Conservation (phyloP, 768 basidiomycete genomes). For the Basidioascus undulatus region DNA sequence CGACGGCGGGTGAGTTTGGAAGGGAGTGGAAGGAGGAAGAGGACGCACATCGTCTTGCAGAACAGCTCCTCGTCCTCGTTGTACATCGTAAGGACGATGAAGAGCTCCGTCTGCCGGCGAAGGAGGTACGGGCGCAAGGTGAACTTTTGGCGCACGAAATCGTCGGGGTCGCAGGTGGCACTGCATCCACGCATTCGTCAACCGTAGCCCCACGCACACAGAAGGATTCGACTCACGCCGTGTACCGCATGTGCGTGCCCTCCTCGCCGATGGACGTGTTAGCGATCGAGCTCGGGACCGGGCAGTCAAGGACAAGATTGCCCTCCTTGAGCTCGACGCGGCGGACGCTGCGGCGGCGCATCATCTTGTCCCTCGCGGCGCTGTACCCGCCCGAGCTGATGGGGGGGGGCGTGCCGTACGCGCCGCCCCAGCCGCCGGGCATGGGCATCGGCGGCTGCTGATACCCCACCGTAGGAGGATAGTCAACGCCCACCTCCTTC, state of each 20-base stretch:
- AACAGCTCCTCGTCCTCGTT: constrained; percentile 41
- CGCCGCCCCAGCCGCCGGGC: too few relatives aligned
- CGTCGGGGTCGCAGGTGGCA: constrained; percentile 80
- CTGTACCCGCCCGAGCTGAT: constrained; percentile 1
- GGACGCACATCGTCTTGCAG: constrained; percentile 51
- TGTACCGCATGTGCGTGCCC: constrained; percentile 42
- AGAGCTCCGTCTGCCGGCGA: constrained; percentile 61
- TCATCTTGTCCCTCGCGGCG: neutral
- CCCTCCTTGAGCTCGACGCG: constrained; percentile 57
- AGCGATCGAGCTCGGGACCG: constrained; percentile 60
- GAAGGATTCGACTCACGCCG: constrained; percentile 3
- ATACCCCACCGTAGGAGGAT: too few relatives aligned
- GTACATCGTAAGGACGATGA: constrained; percentile 91
- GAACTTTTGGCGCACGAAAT: constrained; percentile 62
- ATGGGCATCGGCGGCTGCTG: too few relatives aligned
- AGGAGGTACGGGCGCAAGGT: constrained; percentile 61
- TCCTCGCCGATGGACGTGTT: constrained; percentile 40
- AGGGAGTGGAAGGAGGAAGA: too few relatives aligned
- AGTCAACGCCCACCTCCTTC: too few relatives aligned
- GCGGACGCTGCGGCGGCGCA: constrained; percentile 4
- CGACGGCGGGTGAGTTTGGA: too few relatives aligned
- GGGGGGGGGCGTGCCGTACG: too few relatives aligned
- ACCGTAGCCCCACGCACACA: neutral
- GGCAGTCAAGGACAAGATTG: constrained; percentile 61
- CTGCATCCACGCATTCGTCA: constrained; percentile 12